Evolutionary conservation across 352 stramenopile genomes (phyloP).

Genomic region (Globisporangium paddicum): DNA sequence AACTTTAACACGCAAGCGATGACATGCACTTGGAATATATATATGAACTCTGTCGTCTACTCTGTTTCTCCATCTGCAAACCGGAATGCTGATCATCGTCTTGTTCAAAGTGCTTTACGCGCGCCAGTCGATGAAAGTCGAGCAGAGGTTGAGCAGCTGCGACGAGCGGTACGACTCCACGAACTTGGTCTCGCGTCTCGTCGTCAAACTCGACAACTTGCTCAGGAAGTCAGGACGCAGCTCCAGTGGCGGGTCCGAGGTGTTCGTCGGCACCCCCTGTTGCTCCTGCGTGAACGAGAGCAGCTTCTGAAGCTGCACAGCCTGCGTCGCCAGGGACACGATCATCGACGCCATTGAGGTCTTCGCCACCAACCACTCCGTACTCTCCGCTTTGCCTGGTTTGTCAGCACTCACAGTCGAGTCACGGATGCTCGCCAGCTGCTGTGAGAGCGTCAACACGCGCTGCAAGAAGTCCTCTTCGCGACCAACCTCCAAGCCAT

Average conservation of each 20-base stretch:
- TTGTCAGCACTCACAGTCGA: slow-evolving; percentile 14
- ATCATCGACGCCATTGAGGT: slow-evolving; percentile 64
- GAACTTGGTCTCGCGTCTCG: slow-evolving; percentile 39
- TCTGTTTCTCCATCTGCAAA: not conserved
- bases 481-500: slow-evolving; percentile 42
- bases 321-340: slow-evolving; percentile 47
- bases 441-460: slow-evolving; percentile 49
- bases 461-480: slow-evolving; percentile 60
- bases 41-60: not conserved
- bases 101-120: slow-evolving; percentile 18
- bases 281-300: slow-evolving; percentile 46
- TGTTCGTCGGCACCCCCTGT: slow-evolving; percentile 17
- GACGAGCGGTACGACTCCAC: slow-evolving; percentile 53
- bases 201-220: slow-evolving; percentile 33
- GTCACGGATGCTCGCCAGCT: slow-evolving; percentile 36
- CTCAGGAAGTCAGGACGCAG: slow-evolving; percentile 44
- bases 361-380: slow-evolving; percentile 28
- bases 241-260: slow-evolving; percentile 28
- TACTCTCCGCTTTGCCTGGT: slow-evolving; percentile 9
- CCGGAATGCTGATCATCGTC: not conserved
- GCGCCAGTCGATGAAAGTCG: slow-evolving; percentile 59
- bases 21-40: not conserved
- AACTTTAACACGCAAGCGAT: not conserved
- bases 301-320: slow-evolving; percentile 43
- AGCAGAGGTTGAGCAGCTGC: slow-evolving; percentile 51